Evolutionary conservation across 2,329 filamentous ascomycete species (phyloP).

Genomic region (Cercospora sp.): DNA sequence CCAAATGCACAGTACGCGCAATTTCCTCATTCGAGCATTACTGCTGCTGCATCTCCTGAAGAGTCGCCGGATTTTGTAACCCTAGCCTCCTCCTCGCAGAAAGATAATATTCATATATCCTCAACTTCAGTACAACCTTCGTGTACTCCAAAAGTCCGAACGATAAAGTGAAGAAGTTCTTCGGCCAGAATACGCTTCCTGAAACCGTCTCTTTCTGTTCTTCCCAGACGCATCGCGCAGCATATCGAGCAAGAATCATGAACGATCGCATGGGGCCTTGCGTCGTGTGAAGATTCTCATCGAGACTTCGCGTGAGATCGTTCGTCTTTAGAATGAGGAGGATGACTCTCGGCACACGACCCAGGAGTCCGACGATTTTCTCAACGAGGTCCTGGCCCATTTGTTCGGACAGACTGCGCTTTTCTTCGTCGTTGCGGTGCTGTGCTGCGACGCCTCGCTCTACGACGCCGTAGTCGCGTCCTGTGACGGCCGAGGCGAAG

Average conservation of each 20-base stretch:
- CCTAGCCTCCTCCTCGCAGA: slow-evolving; percentile 43
- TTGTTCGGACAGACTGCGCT: slow-evolving; percentile 79
- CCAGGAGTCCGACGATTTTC: slow-evolving; percentile 83
- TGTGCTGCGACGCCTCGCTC: slow-evolving; percentile 55
- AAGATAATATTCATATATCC: slow-evolving; percentile 59
- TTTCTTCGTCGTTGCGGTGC: slow-evolving; percentile 71
- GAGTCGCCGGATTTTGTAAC: slow-evolving; percentile 16
- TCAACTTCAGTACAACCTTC: slow-evolving; percentile 58
- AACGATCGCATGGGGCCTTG: slow-evolving; percentile 63
- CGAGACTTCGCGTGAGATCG: slow-evolving; percentile 87
- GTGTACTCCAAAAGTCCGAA: slow-evolving; percentile 55
- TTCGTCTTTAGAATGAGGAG: slow-evolving; percentile 97
- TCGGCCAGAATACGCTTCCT: slow-evolving; percentile 54
- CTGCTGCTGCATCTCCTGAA: slow-evolving; percentile 8
- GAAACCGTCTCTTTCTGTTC: slow-evolving; percentile 57
- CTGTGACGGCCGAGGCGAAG: slow-evolving; percentile 94
- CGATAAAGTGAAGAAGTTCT: slow-evolving; percentile 54
- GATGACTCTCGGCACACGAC: slow-evolving; percentile 86
- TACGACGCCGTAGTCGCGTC: slow-evolving; percentile 81
- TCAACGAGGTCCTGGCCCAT: slow-evolving; percentile 78
- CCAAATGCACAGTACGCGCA: background rate
- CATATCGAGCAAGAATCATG: slow-evolving; percentile 64
- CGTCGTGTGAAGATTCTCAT: slow-evolving; percentile 81
- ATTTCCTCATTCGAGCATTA: background rate
- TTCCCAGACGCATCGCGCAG: slow-evolving; percentile 61